A percentile compares a stretch with the other conserved stretches of the same genome.
These are phyloP conservation scores for Peniophora sp. DNA, from an alignment of 1,284 basidiomycete genomes.

Conservation along the genomic window DNA sequence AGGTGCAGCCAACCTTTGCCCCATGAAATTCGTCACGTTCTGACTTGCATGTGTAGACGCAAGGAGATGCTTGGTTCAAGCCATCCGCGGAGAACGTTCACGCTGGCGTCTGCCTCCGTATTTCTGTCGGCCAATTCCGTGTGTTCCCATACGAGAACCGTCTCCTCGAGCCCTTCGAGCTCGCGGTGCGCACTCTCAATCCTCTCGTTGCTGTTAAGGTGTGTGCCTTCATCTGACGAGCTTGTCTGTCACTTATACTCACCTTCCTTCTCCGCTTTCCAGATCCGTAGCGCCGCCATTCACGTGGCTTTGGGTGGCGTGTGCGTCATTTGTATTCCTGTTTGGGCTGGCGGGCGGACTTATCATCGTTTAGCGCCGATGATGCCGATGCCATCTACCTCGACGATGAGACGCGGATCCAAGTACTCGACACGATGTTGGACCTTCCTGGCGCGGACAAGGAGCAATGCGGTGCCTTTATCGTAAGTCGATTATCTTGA, in stretches of 20 bases:
- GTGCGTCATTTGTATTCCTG: constrained; percentile 32
- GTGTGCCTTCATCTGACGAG: background rate
- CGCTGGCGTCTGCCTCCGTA: constrained; percentile 61
- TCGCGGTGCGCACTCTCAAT: constrained; percentile 63
- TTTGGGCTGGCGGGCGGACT: background rate
- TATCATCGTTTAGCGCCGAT: constrained; percentile 31
- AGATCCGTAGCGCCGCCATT: constrained; percentile 63
- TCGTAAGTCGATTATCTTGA: constrained; percentile 29
- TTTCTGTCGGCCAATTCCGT: constrained; percentile 54
- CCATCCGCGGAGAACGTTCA: constrained; percentile 64
- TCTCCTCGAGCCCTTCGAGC: constrained; percentile 60
- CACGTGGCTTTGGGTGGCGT: constrained; percentile 65
- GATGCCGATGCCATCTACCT: constrained; percentile 47
- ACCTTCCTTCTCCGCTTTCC: background rate
- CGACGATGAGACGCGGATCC: constrained; percentile 51
- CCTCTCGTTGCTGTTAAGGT: constrained; percentile 77
- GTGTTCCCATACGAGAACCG: constrained; percentile 62
- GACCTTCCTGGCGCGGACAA: constrained; percentile 66
- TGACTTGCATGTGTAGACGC: constrained; percentile 34
- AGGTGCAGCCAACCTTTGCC: constrained; percentile 19
- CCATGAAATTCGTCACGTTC: background rate
- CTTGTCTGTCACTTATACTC: background rate
- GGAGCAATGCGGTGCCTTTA: constrained; percentile 80
- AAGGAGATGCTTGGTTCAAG: constrained; percentile 71
- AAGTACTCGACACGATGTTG: constrained; percentile 55